Percentiles rank a stretch among this genome's conserved stretches.
Evolutionary conservation across 106 monocot genomes (phyloP).

Genomic region (Agapanthus africanus): DNA sequence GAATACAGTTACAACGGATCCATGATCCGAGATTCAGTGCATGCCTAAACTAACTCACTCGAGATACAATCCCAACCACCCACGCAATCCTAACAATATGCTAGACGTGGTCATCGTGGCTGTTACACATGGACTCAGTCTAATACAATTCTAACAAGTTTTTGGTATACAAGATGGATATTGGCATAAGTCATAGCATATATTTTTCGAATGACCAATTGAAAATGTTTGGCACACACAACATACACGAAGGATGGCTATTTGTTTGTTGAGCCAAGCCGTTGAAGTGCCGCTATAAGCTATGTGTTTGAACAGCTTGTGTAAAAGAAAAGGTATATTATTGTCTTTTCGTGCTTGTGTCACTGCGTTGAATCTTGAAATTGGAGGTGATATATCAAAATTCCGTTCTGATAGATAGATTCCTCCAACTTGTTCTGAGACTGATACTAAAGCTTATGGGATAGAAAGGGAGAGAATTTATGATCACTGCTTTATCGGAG

Average conservation of each 20-base stretch:
- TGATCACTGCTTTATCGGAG: constrained; percentile 8
- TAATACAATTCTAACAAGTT: no score
- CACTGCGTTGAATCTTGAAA: constrained; percentile 4
- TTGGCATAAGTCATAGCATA: no score
- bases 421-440: constrained; percentile 11
- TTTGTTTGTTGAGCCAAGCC: constrained; percentile 1
- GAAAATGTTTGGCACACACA: no score
- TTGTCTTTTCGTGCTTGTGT: not conserved
- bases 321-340: not conserved
- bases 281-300: not conserved
- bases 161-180: no score
- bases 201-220: no score
- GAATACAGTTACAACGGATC: no score
- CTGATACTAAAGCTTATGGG: not conserved
- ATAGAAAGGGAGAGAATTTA: constrained; percentile 8
- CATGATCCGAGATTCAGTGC: no score
- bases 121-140: no score
- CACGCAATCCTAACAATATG: no score
- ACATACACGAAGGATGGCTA: not conserved
- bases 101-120: no score
- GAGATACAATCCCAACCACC: no score
- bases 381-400: constrained; percentile 5
- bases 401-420: constrained; percentile 16
- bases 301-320: constrained; percentile 2
- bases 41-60: no score